Base-by-base conservation (phyloP, 1,284 basidiomycete genomes). In the Rhodofomes roseus region DNA sequence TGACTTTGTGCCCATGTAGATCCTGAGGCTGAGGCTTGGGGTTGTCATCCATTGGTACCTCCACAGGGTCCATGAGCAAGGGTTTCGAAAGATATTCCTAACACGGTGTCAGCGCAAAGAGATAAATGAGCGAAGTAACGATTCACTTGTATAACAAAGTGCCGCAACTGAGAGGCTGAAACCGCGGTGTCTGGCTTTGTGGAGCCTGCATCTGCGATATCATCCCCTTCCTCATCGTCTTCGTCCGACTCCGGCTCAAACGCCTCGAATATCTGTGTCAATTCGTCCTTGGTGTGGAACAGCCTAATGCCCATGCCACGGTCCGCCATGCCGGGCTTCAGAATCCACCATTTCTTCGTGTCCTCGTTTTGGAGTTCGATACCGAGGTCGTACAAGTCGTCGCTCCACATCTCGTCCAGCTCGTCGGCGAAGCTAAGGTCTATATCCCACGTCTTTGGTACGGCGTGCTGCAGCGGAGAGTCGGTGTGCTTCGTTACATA, bases 261-360 rank as follows among this genome's bases (percentile, higher is more conserved):
- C 56, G 85, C 85, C 63, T 90, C 81, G 68, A 99, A 95, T 52
- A 98, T 97, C 1, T 74, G 71, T 62, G 84, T 80, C 61, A 99
- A 77, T 39, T 85, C 78, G 11, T 88, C 84, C 70, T 90, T 89
- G 53, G 83, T 89, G 56, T 90, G 86, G 74, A 99, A 98, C 55
- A 99, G 77, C 40, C 96, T 79, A 63, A 99, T 96, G 0, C 96
- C 97, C 79, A 95, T 93, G 4, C 95, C 97, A 57, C 95, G 84
- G 77, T 99, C 96, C 1, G 96, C 90, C 90, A 99, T 97, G 12
- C 95, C 95, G 40, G 97, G 96, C 76, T 99, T 99, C 56, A 99
- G 75, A 59, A 98, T 96, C 81, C 88, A 98, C 95, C 95, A 95
- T 61, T 77, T 84, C 7, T 73, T 66, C 23, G 70, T 65, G 8